Base-by-base conservation (phyloP, 2,329 filamentous ascomycete species). In the Epichloe scottii region DNA sequence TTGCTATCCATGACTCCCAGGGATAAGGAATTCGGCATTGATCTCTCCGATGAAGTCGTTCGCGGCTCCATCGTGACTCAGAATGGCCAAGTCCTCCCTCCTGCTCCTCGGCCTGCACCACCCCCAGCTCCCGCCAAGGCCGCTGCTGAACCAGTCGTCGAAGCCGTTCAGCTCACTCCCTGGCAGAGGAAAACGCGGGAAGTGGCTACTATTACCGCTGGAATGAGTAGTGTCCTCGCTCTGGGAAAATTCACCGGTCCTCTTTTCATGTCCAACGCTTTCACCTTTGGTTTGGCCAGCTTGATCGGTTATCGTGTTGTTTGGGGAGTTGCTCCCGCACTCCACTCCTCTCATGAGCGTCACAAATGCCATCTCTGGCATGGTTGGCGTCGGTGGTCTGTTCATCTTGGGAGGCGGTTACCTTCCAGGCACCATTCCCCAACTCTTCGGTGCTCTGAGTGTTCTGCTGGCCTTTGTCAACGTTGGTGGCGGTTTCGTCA, bases 281-380 rank as follows among this genome's bases (percentile, higher is more conserved):
- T 95, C 62, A 90, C 86, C 0, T 93, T 93, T 65, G 82, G 84
- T 15, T 72, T 95, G 44, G 87, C 89, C 46, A 87, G 87, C 59
- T 71, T 95, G 30, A 89, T 95, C 56, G 89, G 89, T 7, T 95
- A 95, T 62, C 80, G 89, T 46, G 87, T 87, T 5, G 87, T 95
- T 23, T 95, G 89, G 89, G 88, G 88, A 49, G 89, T 95, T 12
- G 72, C 75, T 0, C 89, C 89, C 7, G 87, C 89, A 37, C 74
- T 95, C 5, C 89, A 95, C 65, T 91, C 87, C 89, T 1, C 71
- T 95, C 5, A 95, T 95, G 89, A 90, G 85, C 58, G 89, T 94
- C 37, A 95, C 89, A 7, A 95, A 95, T 64, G 89, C 89, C 30
- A 95, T 95, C 59, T 93, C 87, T 34, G 88, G 85, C 67, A 88